Percentiles rank a stretch among this genome's conserved stretches.
phyloP scores from a whole-genome alignment of 306 rosid species.

The Casuarina glauca region DNA sequence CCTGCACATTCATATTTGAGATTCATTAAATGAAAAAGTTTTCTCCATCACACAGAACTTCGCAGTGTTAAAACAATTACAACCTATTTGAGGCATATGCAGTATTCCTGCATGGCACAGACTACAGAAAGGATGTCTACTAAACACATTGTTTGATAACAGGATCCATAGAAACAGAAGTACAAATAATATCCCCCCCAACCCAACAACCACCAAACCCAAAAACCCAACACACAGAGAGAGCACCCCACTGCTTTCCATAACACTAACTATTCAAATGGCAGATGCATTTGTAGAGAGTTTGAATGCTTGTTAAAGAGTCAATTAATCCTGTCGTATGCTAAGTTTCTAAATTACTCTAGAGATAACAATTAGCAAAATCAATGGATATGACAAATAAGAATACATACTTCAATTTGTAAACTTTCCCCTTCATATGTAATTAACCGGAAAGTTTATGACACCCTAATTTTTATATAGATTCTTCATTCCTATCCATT shows the following conservation, averaged over 20 bases:
- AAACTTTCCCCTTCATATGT: not conserved
- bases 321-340: not conserved
- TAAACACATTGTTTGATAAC: not conserved
- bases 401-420: not conserved
- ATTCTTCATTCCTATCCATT: not conserved
- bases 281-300: not conserved
- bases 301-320: not conserved
- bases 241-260: too few species aligned
- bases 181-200: not conserved
- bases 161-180: not conserved
- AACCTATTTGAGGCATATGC: not conserved
- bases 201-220: not conserved
- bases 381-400: not conserved
- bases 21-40: slow-evolving; percentile 18
- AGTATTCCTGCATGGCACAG: not conserved
- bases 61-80: slow-evolving; percentile 11
- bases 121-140: not conserved
- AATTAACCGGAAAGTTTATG: not conserved
- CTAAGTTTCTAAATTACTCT: not conserved
- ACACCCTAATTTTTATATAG: not conserved
- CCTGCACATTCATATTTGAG: slow-evolving; percentile 49
- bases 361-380: not conserved
- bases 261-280: too few species aligned
- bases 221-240: too few species aligned
- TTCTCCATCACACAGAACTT: slow-evolving; percentile 15